Percentiles rank a stretch among this genome's conserved stretches.
phyloP scores from a whole-genome alignment of 495 filamentous ascomycete genomes.

The Evansstolkia leycettana region DNA sequence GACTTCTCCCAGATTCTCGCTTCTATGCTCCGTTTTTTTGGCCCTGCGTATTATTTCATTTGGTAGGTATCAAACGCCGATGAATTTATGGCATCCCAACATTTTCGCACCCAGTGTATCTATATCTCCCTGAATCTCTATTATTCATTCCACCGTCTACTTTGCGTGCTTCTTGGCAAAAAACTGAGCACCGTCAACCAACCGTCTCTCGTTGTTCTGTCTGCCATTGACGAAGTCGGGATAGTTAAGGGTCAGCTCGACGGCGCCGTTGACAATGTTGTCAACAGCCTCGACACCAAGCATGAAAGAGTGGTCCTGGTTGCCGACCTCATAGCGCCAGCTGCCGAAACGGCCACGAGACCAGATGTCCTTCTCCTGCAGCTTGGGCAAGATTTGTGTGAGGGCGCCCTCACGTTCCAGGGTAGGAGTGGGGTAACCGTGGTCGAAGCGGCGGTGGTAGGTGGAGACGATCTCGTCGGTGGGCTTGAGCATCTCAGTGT shows the following conservation, averaged over 20 bases:
- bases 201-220: constrained; percentile 75
- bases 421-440: constrained; percentile 93
- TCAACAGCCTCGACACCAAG: constrained; percentile 94
- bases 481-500: constrained; percentile 88
- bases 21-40: too few relatives aligned
- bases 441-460: constrained; percentile 97
- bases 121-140: too few relatives aligned
- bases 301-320: constrained; percentile 99
- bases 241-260: constrained; percentile 96
- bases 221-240: constrained; percentile 96
- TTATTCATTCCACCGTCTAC: constrained; percentile 8
- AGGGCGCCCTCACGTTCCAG: constrained; percentile 94
- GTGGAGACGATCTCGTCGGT: constrained; percentile 93
- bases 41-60: too few relatives aligned
- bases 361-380: constrained; percentile 84
- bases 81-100: too few relatives aligned
- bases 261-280: constrained; percentile 85
- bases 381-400: constrained; percentile 80
- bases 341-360: constrained; percentile 94
- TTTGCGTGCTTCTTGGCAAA: constrained; percentile 41
- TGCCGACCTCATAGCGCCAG: constrained; percentile 96
- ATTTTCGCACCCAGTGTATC: too few relatives aligned
- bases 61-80: too few relatives aligned
- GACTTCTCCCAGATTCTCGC: too few relatives aligned
- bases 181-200: constrained; percentile 63